Base-by-base conservation (phyloP, 495 filamentous ascomycete genomes). In the Cudoniella acicularis region DNA sequence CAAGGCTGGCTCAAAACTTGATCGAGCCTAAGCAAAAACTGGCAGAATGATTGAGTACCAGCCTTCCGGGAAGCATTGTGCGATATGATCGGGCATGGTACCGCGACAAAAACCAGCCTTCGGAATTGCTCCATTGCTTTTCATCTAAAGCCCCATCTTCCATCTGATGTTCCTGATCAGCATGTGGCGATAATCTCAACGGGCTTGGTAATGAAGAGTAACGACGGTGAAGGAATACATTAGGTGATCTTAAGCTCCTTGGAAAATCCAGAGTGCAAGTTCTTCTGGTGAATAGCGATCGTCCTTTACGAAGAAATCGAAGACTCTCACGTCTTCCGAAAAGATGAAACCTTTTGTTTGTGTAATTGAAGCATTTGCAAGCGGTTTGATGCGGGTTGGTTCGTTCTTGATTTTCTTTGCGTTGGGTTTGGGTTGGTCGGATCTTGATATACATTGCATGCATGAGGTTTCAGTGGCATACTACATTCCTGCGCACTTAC, bases 361-460 rank as follows among this genome's bases (percentile, higher is more conserved):
- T 49, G 24, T 47, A 50, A 49, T 45, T 55, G 24, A 50, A 30
- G 58, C 58, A 61, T 61, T 61, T 61, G 52, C 58, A 53, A 61
- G 58, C 51, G 58, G 25, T 50, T 43, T 24, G 26, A 11, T 40
- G 8, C 23, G 57, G 57, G 40, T 21, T 26, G 49, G 25, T 57
- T 49, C 25, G 6, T 51, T 58, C 10, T 24, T 42, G 17, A 2
- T 21, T 36, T 49, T 18, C 46, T 49, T 51, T 50, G 13, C 36
- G n/a, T 46, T 40, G 46, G 46, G 55, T 45, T 46, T 52, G 55
- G 57, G 40, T 48, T 60, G 57, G 57, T 18, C 24, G 49, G n/a
- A 23, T 54, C 51, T 53, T 59, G 57, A 60, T 54, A 58, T 60
- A 60, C 50, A 60, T 52, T 42, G 56, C 56, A 54, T 54, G 50